phyloP scores from a whole-genome alignment of 306 rosid species.

The Styphnolobium japonicum region DNA sequence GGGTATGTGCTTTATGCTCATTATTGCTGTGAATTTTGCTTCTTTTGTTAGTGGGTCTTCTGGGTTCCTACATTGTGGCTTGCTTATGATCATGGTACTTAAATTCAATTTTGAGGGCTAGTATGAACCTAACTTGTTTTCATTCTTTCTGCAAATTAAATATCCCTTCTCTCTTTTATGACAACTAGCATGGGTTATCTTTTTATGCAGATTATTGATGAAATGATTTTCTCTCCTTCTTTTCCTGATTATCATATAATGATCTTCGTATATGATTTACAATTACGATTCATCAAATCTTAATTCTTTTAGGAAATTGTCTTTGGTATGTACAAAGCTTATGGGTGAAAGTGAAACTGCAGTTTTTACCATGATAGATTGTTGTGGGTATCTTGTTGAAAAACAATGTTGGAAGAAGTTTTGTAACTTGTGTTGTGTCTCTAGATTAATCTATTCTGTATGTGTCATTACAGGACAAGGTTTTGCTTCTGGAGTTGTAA shows the following conservation, averaged over 20 bases:
- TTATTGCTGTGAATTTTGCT: neutral
- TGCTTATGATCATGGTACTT: neutral
- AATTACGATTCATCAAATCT: neutral
- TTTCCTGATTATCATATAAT: neutral
- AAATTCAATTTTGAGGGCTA: neutral
- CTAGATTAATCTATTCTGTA: neutral
- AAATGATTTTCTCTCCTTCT: neutral
- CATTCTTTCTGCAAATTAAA: neutral
- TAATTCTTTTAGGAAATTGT: neutral
- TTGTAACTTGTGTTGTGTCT: neutral
- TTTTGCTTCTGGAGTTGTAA: constrained; percentile 72
- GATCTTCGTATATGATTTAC: neutral
- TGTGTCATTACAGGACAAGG: constrained; percentile 50
- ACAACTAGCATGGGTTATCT: neutral
- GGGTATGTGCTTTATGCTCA: neutral
- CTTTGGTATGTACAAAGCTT: no score
- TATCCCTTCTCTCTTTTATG: neutral
- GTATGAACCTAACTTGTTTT: neutral
- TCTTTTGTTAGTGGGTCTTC: neutral
- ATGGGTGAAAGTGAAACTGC: no score
- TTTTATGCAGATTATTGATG: neutral
- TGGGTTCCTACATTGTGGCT: neutral
- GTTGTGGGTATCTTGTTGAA: neutral
- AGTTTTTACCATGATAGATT: neutral
- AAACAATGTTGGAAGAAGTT: neutral